A percentile compares a stretch with the other conserved stretches of the same genome.
These are phyloP conservation scores for Aspergillus sp. DNA, from an alignment of 2,329 filamentous ascomycete species.

Conservation along the genomic window DNA sequence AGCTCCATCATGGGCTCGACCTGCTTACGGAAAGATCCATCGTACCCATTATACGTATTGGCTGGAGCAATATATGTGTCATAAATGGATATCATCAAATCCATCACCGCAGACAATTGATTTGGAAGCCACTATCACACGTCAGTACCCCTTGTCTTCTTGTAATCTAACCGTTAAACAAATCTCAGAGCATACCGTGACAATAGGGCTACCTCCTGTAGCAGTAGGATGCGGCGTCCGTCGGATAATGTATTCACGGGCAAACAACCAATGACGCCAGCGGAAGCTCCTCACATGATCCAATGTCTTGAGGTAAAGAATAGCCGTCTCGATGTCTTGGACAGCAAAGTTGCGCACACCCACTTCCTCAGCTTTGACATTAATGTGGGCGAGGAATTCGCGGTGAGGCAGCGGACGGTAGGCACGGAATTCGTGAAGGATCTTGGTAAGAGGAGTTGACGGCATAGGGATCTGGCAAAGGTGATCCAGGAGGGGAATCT, in stretches of 20 bases:
- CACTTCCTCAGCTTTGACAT: slow-evolving; percentile 43
- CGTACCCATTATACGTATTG: slow-evolving; percentile 16
- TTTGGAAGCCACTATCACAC: slow-evolving; percentile 38
- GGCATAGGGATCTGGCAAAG: slow-evolving; percentile 82
- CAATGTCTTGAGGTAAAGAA: slow-evolving; percentile 38
- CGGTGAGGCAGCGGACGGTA: slow-evolving; percentile 87
- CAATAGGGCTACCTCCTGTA: slow-evolving; percentile 42
- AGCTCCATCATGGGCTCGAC: slow-evolving; percentile 32
- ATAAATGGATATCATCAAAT: slow-evolving; percentile 40
- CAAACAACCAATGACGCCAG: slow-evolving; percentile 44
- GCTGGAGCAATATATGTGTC: slow-evolving; percentile 30
- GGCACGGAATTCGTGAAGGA: slow-evolving; percentile 77
- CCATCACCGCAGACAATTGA: slow-evolving; percentile 42
- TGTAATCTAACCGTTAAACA: background rate
- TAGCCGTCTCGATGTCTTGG: slow-evolving; percentile 32
- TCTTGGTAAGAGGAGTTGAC: slow-evolving; percentile 75
- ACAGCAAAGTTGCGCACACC: slow-evolving; percentile 31
- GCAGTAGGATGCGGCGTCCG: slow-evolving; percentile 40
- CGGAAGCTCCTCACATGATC: slow-evolving; percentile 43
- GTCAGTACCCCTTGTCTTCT: background rate
- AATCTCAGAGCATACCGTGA: slow-evolving; percentile 30
- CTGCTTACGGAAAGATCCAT: slow-evolving; percentile 25
- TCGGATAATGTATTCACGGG: slow-evolving; percentile 42
- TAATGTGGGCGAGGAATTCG: slow-evolving; percentile 69
- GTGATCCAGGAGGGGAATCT: slow-evolving; percentile 80